Evolutionary conservation across 768 basidiomycete genomes (phyloP).

Genomic region (Mycena capillaripes): DNA sequence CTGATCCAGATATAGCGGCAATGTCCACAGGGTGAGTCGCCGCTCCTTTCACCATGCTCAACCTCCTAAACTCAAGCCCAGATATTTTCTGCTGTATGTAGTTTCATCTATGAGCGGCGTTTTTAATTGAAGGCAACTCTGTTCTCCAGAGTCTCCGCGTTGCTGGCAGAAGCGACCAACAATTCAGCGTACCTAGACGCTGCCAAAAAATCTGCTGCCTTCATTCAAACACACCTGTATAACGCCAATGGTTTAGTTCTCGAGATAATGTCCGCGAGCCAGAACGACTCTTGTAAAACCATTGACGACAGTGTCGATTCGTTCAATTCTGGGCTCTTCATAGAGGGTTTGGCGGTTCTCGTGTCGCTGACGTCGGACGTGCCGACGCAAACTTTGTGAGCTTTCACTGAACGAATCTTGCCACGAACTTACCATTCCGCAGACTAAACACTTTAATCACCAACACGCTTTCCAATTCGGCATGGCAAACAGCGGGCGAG

Average conservation of each 20-base stretch:
- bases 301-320: neutral
- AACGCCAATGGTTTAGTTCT: slow-evolving; percentile 1
- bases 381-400: slow-evolving; percentile 17
- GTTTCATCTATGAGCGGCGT: neutral
- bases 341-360: slow-evolving; percentile 32
- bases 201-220: slow-evolving; percentile 8
- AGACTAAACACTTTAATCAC: neutral
- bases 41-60: neutral
- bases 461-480: neutral
- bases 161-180: slow-evolving; percentile 8
- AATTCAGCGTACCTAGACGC: slow-evolving; percentile 17
- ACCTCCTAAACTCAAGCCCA: neutral
- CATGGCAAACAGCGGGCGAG: neutral
- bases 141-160: slow-evolving; percentile 2
- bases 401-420: neutral
- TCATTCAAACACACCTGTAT: slow-evolving; percentile 28
- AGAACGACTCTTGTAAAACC: slow-evolving; percentile 22
- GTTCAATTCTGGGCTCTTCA: slow-evolving; percentile 30
- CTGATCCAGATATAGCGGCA: slow-evolving; percentile 11
- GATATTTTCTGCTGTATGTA: slow-evolving; percentile 21
- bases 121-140: neutral
- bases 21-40: slow-evolving; percentile 28
- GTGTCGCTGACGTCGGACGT: slow-evolving; percentile 18
- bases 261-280: slow-evolving; percentile 8
- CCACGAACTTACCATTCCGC: neutral